phyloP scores from a whole-genome alignment of 345 rosid species.

The Boechera retrofracta region DNA sequence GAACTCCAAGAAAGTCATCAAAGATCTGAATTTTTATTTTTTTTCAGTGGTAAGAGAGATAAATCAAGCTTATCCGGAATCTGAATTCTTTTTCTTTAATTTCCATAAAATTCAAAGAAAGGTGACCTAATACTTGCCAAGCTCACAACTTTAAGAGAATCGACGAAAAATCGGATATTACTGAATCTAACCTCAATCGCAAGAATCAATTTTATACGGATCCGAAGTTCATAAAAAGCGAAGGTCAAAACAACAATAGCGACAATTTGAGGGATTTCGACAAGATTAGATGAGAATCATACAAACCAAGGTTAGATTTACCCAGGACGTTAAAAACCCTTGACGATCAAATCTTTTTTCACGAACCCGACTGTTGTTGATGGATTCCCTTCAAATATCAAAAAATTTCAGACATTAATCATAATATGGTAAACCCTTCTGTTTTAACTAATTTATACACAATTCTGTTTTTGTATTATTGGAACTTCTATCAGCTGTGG shows the following conservation, averaged over 20 bases:
- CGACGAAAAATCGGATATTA: neutral
- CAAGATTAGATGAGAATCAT: neutral
- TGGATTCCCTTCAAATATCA: slow-evolving; percentile 28
- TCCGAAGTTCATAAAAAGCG: neutral
- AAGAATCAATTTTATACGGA: slow-evolving; percentile 15
- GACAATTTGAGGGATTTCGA: neutral
- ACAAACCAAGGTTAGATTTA: slow-evolving; percentile 22
- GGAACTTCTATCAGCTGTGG: slow-evolving; percentile 9
- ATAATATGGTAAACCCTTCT: neutral
- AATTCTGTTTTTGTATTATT: neutral
- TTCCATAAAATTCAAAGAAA: too few species aligned
- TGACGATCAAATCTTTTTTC: slow-evolving; percentile 3
- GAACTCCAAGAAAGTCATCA: slow-evolving; percentile 2
- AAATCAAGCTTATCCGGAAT: too few species aligned
- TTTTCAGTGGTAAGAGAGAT: neutral
- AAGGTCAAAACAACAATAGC: slow-evolving; percentile 26
- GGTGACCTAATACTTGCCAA: neutral
- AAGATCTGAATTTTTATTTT: neutral
- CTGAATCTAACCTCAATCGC: neutral
- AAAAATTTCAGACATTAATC: slow-evolving; percentile 5
- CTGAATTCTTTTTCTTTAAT: too few species aligned
- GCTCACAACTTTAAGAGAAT: neutral
- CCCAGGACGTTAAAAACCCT: neutral
- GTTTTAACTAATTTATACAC: neutral
- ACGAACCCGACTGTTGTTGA: slow-evolving; percentile 12